Evolutionary conservation across 192 early-diverging fungal genomes (phyloP).

Genomic region (Blastocladiella britannica): DNA sequence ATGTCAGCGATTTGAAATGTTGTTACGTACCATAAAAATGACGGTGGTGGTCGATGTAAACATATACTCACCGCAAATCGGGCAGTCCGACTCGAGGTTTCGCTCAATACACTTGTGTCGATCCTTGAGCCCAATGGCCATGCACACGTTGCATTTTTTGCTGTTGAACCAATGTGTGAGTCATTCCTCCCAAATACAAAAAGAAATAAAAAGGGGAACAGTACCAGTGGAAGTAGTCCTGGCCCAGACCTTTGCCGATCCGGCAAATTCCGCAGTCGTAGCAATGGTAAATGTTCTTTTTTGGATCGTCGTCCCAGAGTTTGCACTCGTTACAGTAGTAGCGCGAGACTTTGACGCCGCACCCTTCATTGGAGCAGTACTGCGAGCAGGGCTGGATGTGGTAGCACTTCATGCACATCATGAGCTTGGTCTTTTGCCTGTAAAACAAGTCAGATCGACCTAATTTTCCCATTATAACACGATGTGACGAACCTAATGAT

Average conservation of each 20-base stretch:
- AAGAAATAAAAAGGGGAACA: no score
- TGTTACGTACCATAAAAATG: slow-evolving; percentile 57
- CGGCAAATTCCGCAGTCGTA: slow-evolving; percentile 82
- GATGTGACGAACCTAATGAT: slow-evolving; percentile 30
- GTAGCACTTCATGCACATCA: slow-evolving; percentile 87
- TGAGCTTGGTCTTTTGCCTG: slow-evolving; percentile 44
- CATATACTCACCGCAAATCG: slow-evolving; percentile 90
- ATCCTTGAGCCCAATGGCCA: slow-evolving; percentile 47
- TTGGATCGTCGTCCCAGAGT: slow-evolving; percentile 68
- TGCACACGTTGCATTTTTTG: slow-evolving; percentile 73
- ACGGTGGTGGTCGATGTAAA: slow-evolving; percentile 64
- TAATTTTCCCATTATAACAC: background rate
- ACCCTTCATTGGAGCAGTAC: slow-evolving; percentile 38
- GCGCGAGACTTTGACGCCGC: slow-evolving; percentile 33
- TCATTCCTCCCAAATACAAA: background rate
- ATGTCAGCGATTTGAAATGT: background rate
- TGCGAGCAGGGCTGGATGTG: slow-evolving; percentile 58
- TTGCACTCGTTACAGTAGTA: slow-evolving; percentile 84
- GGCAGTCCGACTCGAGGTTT: slow-evolving; percentile 77
- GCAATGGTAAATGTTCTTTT: slow-evolving; percentile 83
- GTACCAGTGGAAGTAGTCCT: slow-evolving; percentile 88
- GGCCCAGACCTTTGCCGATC: slow-evolving; percentile 51
- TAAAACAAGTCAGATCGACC: background rate
- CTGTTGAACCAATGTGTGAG: no score
- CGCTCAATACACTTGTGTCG: slow-evolving; percentile 79